Percentiles rank a stretch among this genome's conserved stretches.
These are phyloP conservation scores for Amborella trichopoda DNA, from an alignment of 164 flowering plant genomes.

Conservation along the genomic window DNA sequence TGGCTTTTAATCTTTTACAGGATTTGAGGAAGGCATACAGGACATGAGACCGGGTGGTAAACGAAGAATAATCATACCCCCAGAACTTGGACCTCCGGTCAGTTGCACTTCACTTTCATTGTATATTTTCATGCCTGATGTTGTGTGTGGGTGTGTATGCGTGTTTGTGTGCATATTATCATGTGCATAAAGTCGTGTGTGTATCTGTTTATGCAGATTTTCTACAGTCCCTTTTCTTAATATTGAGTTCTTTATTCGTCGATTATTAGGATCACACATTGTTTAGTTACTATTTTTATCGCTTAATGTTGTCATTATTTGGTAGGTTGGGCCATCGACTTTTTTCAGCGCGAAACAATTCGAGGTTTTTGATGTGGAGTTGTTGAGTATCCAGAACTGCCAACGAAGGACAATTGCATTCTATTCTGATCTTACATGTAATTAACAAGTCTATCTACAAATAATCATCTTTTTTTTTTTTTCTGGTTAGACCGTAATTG, in stretches of 20 bases:
- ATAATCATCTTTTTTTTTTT: too few species aligned
- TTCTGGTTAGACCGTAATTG: too few species aligned
- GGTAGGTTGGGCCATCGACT: slow-evolving; percentile 90
- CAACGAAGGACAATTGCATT: slow-evolving; percentile 81
- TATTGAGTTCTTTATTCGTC: neutral
- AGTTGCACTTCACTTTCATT: slow-evolving; percentile 14
- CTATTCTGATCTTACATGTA: slow-evolving; percentile 86
- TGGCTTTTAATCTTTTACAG: too few species aligned
- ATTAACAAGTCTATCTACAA: slow-evolving; percentile 15
- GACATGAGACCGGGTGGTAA: slow-evolving; percentile 95
- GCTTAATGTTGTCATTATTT: neutral
- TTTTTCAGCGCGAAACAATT: slow-evolving; percentile 95
- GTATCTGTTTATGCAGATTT: neutral
- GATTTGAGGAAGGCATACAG: slow-evolving; percentile 87
- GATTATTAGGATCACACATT: neutral
- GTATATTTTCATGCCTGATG: neutral
- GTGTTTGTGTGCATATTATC: neutral
- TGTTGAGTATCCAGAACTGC: slow-evolving; percentile 59
- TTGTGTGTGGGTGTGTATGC: neutral
- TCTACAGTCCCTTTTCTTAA: neutral
- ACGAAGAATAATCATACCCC: slow-evolving; percentile 87
- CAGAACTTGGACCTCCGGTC: slow-evolving; percentile 98
- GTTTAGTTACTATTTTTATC: neutral
- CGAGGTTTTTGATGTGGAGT: slow-evolving; percentile 91
- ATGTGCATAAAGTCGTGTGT: neutral